Conservation (phyloP, 768 basidiomycete species). For the Podaxis sp. region DNA sequence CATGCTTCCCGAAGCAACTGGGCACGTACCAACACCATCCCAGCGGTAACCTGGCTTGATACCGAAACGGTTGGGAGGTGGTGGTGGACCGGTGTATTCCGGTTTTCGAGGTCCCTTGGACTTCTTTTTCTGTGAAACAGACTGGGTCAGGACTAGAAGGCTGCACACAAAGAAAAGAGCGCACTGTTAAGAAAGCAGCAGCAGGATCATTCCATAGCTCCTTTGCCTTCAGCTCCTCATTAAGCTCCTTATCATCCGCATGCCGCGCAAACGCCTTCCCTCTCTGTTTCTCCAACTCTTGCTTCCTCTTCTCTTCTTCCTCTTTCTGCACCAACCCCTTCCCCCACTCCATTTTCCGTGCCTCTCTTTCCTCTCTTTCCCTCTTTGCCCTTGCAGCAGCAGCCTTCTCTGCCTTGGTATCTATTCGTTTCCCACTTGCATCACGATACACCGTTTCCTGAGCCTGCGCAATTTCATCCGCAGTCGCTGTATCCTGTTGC, state of each 20-base stretch:
- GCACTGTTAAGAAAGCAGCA: slow-evolving; percentile 84
- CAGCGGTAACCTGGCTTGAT: slow-evolving; percentile 95
- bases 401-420: slow-evolving; percentile 78
- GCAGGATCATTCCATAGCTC: slow-evolving; percentile 98
- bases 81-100: slow-evolving; percentile 81
- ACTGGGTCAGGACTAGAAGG: not conserved
- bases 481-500: slow-evolving; percentile 33
- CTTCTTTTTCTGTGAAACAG: slow-evolving; percentile 56
- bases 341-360: slow-evolving; percentile 95
- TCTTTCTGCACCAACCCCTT: slow-evolving; percentile 91
- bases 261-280: slow-evolving; percentile 67
- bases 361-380: slow-evolving; percentile 81
- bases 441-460: slow-evolving; percentile 97
- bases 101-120: slow-evolving; percentile 76
- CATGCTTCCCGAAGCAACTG: not conserved
- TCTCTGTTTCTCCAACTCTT: slow-evolving; percentile 66
- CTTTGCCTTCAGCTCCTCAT: slow-evolving; percentile 75
- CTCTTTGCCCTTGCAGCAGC: slow-evolving; percentile 80
- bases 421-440: slow-evolving; percentile 80
- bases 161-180: slow-evolving; percentile 18
- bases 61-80: slow-evolving; percentile 92
- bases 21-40: slow-evolving; percentile 89
- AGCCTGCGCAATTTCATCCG: slow-evolving; percentile 54
- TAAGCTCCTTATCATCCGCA: slow-evolving; percentile 81
- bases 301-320: slow-evolving; percentile 62